phyloP scores from a whole-genome alignment of 192 early-diverging fungal genomes.

The Linnemannia hyalina region DNA sequence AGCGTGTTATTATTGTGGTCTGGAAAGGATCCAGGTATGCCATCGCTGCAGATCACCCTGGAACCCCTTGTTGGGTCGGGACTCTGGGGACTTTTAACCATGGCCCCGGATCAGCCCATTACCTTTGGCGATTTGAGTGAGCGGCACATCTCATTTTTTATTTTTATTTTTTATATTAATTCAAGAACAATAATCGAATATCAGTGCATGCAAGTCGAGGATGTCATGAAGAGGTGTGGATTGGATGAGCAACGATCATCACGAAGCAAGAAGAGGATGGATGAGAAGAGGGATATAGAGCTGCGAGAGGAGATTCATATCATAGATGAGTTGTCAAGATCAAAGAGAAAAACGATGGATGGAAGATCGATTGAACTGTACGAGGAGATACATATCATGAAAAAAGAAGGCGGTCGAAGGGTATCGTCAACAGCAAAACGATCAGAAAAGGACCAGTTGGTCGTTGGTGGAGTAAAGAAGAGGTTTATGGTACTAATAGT shows the following conservation, averaged over 20 bases:
- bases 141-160: constrained; percentile 36
- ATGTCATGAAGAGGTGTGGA: background rate
- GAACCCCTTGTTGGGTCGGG: constrained; percentile 22
- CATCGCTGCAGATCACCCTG: constrained; percentile 55
- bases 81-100: constrained; percentile 52
- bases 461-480: background rate
- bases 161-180: constrained; percentile 13
- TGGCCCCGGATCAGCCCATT: constrained; percentile 53
- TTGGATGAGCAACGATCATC: background rate
- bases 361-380: background rate
- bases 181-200: constrained; percentile 4
- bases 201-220: background rate
- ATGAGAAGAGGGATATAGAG: background rate
- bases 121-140: constrained; percentile 59
- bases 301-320: too few species aligned
- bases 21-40: constrained; percentile 56
- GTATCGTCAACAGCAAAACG: background rate
- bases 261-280: background rate
- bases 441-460: background rate
- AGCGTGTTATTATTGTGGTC: background rate
- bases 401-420: background rate
- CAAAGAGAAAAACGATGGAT: background rate
- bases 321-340: too few species aligned
- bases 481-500: constrained; percentile 21
- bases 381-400: background rate